A percentile compares a stretch with the other conserved stretches of the same genome.
phyloP scores from a whole-genome alignment of 768 basidiomycete genomes.

The Leucocoprinus leucothites region DNA sequence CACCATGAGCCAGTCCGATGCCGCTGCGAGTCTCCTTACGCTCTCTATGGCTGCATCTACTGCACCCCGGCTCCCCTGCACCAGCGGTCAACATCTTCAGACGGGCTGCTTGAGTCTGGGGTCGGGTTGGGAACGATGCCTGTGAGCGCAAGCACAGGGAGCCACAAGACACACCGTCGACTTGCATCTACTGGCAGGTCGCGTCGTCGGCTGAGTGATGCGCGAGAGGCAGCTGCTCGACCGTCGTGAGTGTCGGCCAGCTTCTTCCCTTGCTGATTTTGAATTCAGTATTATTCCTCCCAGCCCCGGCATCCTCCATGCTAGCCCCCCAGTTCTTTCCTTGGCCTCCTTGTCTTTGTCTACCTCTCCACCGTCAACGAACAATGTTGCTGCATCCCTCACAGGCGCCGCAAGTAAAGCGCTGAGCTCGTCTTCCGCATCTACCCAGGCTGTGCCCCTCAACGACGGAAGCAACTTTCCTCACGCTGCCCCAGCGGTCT shows the following conservation, averaged over 20 bases:
- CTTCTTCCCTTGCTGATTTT: constrained; percentile 7
- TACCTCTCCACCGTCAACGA: constrained; percentile 32
- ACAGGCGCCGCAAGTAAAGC: constrained; percentile 20
- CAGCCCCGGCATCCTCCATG: constrained; percentile 31
- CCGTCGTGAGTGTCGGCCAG: constrained; percentile 52
- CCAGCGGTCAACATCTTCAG: constrained; percentile 1
- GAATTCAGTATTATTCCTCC: too few relatives aligned
- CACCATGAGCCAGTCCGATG: constrained; percentile 26
- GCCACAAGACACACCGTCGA: constrained; percentile 57
- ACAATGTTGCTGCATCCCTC: constrained; percentile 22
- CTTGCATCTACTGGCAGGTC: constrained; percentile 69
- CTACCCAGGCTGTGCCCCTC: constrained; percentile 15
- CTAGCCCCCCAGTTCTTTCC: constrained; percentile 36
- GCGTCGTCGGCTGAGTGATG: constrained; percentile 73
- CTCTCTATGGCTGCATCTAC: constrained; percentile 61
- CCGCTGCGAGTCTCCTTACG: constrained; percentile 62
- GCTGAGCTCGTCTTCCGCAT: constrained; percentile 21
- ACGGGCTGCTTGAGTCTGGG: constrained; percentile 9
- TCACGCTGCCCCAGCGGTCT: background rate
- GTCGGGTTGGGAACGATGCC: background rate
- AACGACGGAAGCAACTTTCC: constrained; percentile 24
- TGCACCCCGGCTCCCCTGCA: constrained; percentile 43
- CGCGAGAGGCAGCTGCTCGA: constrained; percentile 70
- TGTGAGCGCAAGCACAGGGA: constrained; percentile 20
- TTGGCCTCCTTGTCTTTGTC: constrained; percentile 43